Evolutionary conservation across 441 rosid genomes (phyloP).

Genomic region (Erysimum cheiri): DNA sequence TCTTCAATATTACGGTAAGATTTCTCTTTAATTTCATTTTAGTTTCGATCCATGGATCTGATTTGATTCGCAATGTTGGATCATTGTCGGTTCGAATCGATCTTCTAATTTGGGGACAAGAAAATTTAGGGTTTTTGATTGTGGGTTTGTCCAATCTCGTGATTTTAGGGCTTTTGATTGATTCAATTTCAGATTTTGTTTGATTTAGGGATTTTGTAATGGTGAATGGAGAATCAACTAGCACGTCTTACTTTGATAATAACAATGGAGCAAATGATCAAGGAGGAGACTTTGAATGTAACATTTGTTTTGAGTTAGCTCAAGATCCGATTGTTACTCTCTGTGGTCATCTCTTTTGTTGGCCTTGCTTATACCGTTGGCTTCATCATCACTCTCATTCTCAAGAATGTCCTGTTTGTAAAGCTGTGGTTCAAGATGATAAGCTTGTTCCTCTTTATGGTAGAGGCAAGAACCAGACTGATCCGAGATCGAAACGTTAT

Average conservation of each 20-base stretch:
- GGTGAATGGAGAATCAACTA: conserved; percentile 55
- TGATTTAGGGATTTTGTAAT: conserved; percentile 37
- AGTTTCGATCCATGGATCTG: neutral
- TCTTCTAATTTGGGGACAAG: neutral
- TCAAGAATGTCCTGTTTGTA: conserved; percentile 92
- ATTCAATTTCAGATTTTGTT: neutral
- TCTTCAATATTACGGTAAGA: neutral
- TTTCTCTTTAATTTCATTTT: neutral
- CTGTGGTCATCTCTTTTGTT: conserved; percentile 82
- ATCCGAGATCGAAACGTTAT: conserved; percentile 70
- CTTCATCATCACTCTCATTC: conserved; percentile 77
- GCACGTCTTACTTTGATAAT: conserved; percentile 45
- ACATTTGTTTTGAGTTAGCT: conserved; percentile 92
- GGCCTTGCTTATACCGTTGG: conserved; percentile 91
- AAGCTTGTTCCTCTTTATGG: conserved; percentile 92
- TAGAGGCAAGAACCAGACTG: conserved; percentile 73
- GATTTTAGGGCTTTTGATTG: neutral
- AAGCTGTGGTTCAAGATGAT: conserved; percentile 81
- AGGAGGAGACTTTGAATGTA: conserved; percentile 84
- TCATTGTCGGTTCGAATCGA: conserved; percentile 4
- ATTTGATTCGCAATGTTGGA: neutral
- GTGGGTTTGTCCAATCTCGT: neutral
- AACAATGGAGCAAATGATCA: conserved; percentile 51
- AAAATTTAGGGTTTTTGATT: conserved; percentile 19
- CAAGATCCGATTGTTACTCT: conserved; percentile 91